Evolutionary conservation across 2,329 filamentous ascomycete species (phyloP), one percentile per base, ranked within the genome.

Genomic region (Ophiocordyceps camponoti-saundersi): DNA sequence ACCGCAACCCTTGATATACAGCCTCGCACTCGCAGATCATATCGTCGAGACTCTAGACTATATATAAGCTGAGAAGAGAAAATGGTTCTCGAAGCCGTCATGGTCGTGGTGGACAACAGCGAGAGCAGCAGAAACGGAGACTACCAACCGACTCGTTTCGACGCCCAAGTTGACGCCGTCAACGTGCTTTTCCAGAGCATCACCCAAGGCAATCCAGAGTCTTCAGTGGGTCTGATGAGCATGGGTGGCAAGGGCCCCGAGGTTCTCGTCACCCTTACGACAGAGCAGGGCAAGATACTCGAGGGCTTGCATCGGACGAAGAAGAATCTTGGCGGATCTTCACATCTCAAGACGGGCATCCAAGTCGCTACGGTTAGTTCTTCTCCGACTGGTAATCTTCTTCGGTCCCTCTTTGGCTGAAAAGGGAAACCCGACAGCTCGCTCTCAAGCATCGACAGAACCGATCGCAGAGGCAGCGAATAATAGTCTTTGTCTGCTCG

Each of bases 81-180:
- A 61, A 98, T 98, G 92, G 85, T 82, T 69, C 82, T 98, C 68
- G 92, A 98, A 80, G 93, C 92, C 71, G 93, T 94, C 53, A 96
- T 98, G 89, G 86, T 98, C 66, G 82, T 96, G 75, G 87, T 96
- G 60, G 92, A 98, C 77, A 98, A 96, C 75, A 95, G 89, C 72
- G 92, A 98, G 72, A 89, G 85, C 71, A 94, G 87, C 72, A 81
- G 92, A 63, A 98, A 98, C 69, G 92, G 93, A 62, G 92, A 98
- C 65, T 76, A 74, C 65, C 84, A 85, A 61, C 90, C 92, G 49
- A 93, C 89, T 55, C 80, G 92, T 66, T 98, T 89, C 75, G 88
- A 95, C 68, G 88, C 92, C 57, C 92, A 98, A 74, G 77, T 86
- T 56, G 92, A 98, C 66, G 89, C 90, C 48, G 87, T 94, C 59